These are phyloP conservation scores for Talaromyces ruber DNA, from an alignment of 495 filamentous ascomycete genomes.

Conservation along the genomic window DNA sequence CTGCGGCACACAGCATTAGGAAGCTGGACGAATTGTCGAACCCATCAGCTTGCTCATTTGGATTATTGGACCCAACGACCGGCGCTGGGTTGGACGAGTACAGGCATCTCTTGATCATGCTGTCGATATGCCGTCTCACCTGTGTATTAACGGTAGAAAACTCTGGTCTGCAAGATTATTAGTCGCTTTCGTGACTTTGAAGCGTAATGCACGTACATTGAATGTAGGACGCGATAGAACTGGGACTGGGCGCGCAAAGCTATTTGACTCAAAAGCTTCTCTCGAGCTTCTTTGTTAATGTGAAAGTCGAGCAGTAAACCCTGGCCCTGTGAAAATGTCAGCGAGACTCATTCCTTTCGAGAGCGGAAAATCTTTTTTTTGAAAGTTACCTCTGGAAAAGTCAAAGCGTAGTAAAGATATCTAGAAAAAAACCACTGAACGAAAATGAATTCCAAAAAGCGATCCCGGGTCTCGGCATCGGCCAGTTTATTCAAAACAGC, in stretches of 20 bases:
- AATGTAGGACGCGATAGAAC: conserved; percentile 44
- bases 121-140: conserved; percentile 67
- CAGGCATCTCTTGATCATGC: conserved; percentile 42
- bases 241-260: conserved; percentile 68
- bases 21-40: conserved; percentile 10
- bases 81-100: not conserved
- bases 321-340: conserved; percentile 45
- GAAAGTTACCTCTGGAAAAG: conserved; percentile 70
- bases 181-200: conserved; percentile 4
- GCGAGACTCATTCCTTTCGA: not conserved
- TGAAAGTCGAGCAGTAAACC: conserved; percentile 87
- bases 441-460: conserved; percentile 70
- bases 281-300: conserved; percentile 80
- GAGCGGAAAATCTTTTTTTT: conserved; percentile 6
- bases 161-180: conserved; percentile 22
- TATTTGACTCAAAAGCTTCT: conserved; percentile 80
- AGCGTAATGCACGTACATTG: conserved; percentile 27
- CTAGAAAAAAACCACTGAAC: conserved; percentile 87
- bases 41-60: not conserved
- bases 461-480: conserved; percentile 55
- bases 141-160: conserved; percentile 39
- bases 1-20: conserved; percentile 31
- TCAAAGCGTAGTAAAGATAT: conserved; percentile 75
- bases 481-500: conserved; percentile 74
- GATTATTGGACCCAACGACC: not conserved